phyloP scores from a whole-genome alignment of 1,284 basidiomycete species.

The Cutaneotrichosporon curvatum region DNA sequence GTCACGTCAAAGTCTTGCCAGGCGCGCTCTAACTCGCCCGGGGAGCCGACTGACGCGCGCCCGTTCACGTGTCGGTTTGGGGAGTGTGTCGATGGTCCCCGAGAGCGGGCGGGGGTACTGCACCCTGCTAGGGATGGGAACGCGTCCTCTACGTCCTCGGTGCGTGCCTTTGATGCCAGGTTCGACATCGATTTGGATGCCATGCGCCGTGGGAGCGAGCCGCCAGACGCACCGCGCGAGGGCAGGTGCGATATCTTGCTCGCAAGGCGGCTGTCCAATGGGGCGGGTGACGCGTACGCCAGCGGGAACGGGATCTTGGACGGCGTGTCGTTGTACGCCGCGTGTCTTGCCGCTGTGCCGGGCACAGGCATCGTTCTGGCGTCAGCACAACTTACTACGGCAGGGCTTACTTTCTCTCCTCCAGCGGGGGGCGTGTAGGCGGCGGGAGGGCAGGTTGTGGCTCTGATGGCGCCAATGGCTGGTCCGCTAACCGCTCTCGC shows the following conservation, averaged over 20 bases:
- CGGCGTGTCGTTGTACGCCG: constrained; percentile 37
- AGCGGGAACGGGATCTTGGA: constrained; percentile 38
- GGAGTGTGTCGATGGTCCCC: neutral
- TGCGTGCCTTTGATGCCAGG: constrained; percentile 26
- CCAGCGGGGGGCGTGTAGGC: constrained; percentile 20
- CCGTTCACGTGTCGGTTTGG: constrained; percentile 10
- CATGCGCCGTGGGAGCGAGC: constrained; percentile 2
- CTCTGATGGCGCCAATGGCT: neutral
- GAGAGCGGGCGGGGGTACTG: neutral
- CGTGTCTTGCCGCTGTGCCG: constrained; percentile 17
- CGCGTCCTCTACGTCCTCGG: constrained; percentile 21
- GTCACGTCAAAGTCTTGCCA: constrained; percentile 33
- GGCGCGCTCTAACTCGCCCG: constrained; percentile 28
- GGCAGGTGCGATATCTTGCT: constrained; percentile 8
- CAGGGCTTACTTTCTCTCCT: constrained; percentile 30
- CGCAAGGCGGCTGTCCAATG: constrained; percentile 6
- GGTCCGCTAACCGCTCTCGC: constrained; percentile 48
- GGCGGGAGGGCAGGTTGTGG: neutral
- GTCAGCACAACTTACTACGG: constrained; percentile 1
- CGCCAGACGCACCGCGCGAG: neutral
- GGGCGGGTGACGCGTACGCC: constrained; percentile 4
- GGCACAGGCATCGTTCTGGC: constrained; percentile 24
- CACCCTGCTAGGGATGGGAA: neutral
- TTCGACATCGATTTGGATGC: constrained; percentile 42
- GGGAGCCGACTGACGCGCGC: constrained; percentile 37